Conservation (phyloP, 1,284 basidiomycete genomes). For the Rhodotorula mucilaginosa region DNA sequence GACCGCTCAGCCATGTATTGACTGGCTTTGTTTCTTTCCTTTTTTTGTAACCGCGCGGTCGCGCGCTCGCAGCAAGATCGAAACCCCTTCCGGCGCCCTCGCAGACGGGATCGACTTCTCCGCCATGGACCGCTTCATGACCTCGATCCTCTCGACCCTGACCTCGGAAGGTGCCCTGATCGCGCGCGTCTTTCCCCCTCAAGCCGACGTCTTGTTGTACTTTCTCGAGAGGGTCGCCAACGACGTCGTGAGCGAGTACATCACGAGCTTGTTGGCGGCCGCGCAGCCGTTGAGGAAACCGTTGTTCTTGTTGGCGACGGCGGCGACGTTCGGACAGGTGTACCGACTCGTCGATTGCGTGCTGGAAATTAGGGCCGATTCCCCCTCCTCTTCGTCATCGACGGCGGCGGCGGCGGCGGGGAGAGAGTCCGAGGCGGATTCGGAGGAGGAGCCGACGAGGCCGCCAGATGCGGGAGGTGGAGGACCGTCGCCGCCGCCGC, state of each 20-base stretch:
- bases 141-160: constrained; percentile 62
- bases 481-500: not conserved
- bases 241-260: constrained; percentile 79
- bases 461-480: too few relatives aligned
- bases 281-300: constrained; percentile 72
- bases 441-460: too few relatives aligned
- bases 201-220: constrained; percentile 66
- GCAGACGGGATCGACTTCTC: constrained; percentile 72
- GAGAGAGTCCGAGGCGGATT: too few relatives aligned
- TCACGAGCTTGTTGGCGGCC: constrained; percentile 69
- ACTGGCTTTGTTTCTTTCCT: too few relatives aligned
- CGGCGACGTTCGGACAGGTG: constrained; percentile 82
- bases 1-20: too few relatives aligned
- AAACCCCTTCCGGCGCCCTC: constrained; percentile 39
- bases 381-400: not conserved
- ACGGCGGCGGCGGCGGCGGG: too few relatives aligned
- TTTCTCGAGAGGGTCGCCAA: constrained; percentile 72
- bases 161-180: constrained; percentile 69
- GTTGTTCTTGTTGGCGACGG: constrained; percentile 77
- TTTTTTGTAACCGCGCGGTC: too few relatives aligned
- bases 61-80: constrained; percentile 28
- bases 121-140: constrained; percentile 89
- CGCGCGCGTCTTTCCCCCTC: constrained; percentile 77
- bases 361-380: constrained; percentile 49
- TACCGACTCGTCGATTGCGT: constrained; percentile 80